Base-by-base conservation (phyloP, 345 rosid species). In the Citrus hindsii region DNA sequence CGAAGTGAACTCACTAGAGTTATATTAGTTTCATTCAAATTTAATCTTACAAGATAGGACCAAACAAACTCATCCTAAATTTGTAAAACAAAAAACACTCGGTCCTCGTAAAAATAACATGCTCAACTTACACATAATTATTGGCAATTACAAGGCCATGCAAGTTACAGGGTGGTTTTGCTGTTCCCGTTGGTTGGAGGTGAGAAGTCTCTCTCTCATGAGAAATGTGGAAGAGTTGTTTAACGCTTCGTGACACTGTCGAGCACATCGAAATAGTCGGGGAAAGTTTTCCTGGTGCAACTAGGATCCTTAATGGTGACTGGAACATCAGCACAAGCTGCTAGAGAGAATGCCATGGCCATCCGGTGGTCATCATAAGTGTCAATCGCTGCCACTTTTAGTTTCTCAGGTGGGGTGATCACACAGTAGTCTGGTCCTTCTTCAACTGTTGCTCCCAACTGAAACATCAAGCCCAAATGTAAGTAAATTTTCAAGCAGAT, bases 261-360 rank as follows among this genome's bases (percentile, higher is more conserved):
- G 3, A 97, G 98, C 71, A 93, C 95, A 80, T 97, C 92, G 61
- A 97, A 97, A 85, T 92, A 97, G 85, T 94, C 93, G 0, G 98
- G 99, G 91, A 97, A 96, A 62, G 99, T 94, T 81, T 97, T 94
- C 51, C 91, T 81, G 7, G 98, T 97, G 85, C 99, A 97, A 73
- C 92, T 87, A 1, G 99, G 98, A 86, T 96, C 99, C 53, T 75
- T 94, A 85, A 96, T 94, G 68, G 97, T 96, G 62, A 96, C 93
- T 3, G 97, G 95, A 76, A 96, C 99, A 35, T 90, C 95, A n/a
- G 88, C 92, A 83, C 98, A 96, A 64, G 98, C 98, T 24, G 98
- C 99, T 13, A 96, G 94, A 21, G 98, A 94, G 87, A 94, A 96
- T 9, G 99, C 90, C 99, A 96, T 94, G 76, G 99, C 99, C 99